These are phyloP conservation scores for Debaryomyces subglobosus DNA, from an alignment of 1,139 yeast genomes.

Conservation along the genomic window DNA sequence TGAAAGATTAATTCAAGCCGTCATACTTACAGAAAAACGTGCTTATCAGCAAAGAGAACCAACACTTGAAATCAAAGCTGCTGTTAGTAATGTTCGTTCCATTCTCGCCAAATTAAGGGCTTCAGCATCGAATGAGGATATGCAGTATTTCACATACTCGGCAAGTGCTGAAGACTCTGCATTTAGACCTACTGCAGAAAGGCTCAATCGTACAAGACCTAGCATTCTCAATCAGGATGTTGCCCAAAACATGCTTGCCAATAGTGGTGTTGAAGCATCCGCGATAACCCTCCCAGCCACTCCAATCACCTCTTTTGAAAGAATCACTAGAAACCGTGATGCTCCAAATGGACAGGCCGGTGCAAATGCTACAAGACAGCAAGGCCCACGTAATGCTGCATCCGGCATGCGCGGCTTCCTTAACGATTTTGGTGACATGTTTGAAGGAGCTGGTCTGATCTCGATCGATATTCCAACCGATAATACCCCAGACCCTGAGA, in stretches of 20 bases:
- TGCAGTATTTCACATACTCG: conserved; percentile 32
- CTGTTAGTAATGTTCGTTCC: conserved; percentile 32
- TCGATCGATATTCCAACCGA: conserved; percentile 7
- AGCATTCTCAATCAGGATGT: conserved; percentile 44
- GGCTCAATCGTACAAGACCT: conserved; percentile 41
- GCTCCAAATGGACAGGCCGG: conserved; percentile 6
- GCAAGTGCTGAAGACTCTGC: conserved; percentile 29
- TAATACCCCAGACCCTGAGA: conserved; percentile 3
- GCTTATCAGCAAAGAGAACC: conserved; percentile 42
- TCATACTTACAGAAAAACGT: conserved; percentile 42
- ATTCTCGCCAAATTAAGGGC: conserved; percentile 30
- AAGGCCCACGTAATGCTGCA: conserved; percentile 4
- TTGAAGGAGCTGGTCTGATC: conserved; percentile 17
- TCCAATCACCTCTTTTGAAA: conserved; percentile 16
- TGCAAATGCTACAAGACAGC: conserved; percentile 3
- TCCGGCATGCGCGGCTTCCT: conserved; percentile 22
- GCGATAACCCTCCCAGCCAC: conserved; percentile 23
- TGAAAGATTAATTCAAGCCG: conserved; percentile 39
- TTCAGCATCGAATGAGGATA: conserved; percentile 29
- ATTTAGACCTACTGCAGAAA: conserved; percentile 31
- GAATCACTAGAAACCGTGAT: conserved; percentile 10
- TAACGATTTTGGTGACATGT: conserved; percentile 27
- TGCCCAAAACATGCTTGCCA: conserved; percentile 39
- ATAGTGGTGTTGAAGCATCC: conserved; percentile 27
- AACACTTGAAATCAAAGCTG: conserved; percentile 22